phyloP scores from a whole-genome alignment of 176 grass and related monocot genomes.

The Guadua angustifolia region DNA sequence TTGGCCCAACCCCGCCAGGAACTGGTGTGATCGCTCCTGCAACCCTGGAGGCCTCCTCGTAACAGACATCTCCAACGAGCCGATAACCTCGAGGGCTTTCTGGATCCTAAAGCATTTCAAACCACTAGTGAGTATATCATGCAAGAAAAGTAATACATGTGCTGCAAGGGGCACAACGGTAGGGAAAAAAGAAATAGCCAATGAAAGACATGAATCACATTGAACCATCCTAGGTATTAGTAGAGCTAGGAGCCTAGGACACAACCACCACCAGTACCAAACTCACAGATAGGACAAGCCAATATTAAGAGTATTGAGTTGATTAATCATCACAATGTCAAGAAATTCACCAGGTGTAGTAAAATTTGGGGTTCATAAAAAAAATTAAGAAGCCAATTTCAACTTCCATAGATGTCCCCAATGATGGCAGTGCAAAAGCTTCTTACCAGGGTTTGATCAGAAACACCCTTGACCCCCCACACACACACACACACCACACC shows the following conservation, averaged over 20 bases:
- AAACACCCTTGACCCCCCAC: background rate
- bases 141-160: background rate
- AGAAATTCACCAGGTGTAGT: constrained; percentile 25
- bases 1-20: constrained; percentile 83
- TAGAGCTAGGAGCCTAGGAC: background rate
- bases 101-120: constrained; percentile 57
- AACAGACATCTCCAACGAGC: constrained; percentile 81
- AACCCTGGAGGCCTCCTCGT: constrained; percentile 72
- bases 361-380: constrained; percentile 10
- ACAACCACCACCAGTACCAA: background rate
- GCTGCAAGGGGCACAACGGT: background rate
- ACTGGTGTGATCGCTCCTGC: constrained; percentile 86
- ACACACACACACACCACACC: too few species aligned
- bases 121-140: constrained; percentile 9
- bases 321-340: background rate
- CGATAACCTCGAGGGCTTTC: constrained; percentile 70
- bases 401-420: constrained; percentile 33
- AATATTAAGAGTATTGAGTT: constrained; percentile 21
- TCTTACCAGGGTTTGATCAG: background rate
- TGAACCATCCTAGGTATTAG: background rate
- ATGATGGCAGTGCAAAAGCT: background rate
- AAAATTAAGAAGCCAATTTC: constrained; percentile 18
- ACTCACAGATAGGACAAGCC: background rate
- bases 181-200: background rate
- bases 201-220: background rate